Evolutionary conservation across 1,284 basidiomycete genomes (phyloP).

Genomic region (Moesziomyces globuligerus): DNA sequence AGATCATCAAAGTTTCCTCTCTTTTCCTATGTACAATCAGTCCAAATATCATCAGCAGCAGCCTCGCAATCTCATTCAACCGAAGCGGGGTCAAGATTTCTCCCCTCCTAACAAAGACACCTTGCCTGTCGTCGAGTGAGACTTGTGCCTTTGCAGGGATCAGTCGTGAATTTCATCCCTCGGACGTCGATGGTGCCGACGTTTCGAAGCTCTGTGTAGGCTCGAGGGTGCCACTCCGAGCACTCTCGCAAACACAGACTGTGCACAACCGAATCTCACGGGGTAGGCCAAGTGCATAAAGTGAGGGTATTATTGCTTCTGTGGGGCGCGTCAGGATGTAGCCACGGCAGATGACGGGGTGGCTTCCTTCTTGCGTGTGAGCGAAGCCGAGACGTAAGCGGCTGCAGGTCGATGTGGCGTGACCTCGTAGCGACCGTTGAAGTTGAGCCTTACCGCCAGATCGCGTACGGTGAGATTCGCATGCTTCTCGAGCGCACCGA

Average conservation of each 20-base stretch:
- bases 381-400: constrained; percentile 4
- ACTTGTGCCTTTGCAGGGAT: too few species aligned
- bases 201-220: too few species aligned
- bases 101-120: constrained; percentile 8
- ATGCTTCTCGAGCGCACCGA: constrained; percentile 60
- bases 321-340: constrained; percentile 6
- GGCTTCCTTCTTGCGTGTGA: constrained; percentile 16
- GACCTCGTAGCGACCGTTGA: constrained; percentile 57
- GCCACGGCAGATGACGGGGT: constrained; percentile 10
- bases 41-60: constrained; percentile 13
- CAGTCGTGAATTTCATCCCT: too few species aligned
- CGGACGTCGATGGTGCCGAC: too few species aligned
- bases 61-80: constrained; percentile 54
- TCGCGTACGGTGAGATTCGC: constrained; percentile 61
- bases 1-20: constrained; percentile 3
- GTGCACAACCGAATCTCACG: too few species aligned
- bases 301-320: too few species aligned
- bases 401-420: constrained; percentile 20
- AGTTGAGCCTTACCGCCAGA: constrained; percentile 57
- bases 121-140: too few species aligned
- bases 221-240: too few species aligned
- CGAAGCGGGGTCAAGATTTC: constrained; percentile 43
- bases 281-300: too few species aligned
- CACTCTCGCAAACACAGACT: too few species aligned
- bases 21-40: constrained; percentile 3